Percentiles rank a stretch among this genome's conserved stretches.
Conservation (phyloP, 2,329 filamentous ascomycete genomes). For the Penicillium psychrosexuale region DNA sequence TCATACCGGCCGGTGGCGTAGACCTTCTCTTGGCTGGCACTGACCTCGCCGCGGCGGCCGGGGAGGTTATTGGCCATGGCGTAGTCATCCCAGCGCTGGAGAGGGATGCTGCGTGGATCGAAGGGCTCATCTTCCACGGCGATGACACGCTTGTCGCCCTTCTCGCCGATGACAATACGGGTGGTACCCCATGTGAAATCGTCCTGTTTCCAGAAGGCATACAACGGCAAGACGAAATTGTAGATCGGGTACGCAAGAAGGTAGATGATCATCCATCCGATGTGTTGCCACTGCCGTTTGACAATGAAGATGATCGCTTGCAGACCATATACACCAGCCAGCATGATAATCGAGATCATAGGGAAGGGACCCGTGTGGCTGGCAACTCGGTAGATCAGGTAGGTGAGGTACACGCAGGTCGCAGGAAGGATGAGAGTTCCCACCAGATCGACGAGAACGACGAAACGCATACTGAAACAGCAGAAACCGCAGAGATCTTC, state of each 20-base stretch:
- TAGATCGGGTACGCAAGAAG: constrained; percentile 93
- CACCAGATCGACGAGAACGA: constrained; percentile 90
- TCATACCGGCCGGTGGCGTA: constrained; percentile 62
- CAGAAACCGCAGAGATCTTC: constrained; percentile 98
- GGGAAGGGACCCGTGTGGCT: constrained; percentile 72
- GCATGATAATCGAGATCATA: constrained; percentile 79
- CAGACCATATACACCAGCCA: constrained; percentile 89
- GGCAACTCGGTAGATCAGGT: constrained; percentile 77
- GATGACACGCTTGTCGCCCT: constrained; percentile 84
- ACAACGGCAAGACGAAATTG: constrained; percentile 84
- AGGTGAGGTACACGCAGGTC: constrained; percentile 80
- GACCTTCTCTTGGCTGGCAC: constrained; percentile 60
- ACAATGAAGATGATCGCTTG: constrained; percentile 95
- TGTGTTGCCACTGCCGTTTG: constrained; percentile 96
- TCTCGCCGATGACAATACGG: constrained; percentile 92
- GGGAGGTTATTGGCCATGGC: constrained; percentile 81
- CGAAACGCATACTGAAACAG: constrained; percentile 96
- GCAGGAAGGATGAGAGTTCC: constrained; percentile 90
- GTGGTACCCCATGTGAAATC: constrained; percentile 99
- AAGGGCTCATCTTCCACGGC: constrained; percentile 80
- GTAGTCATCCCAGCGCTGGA: constrained; percentile 98
- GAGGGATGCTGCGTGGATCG: constrained; percentile 85
- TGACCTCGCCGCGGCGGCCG: constrained; percentile 72
- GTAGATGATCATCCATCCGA: constrained; percentile 99
- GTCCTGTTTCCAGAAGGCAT: constrained; percentile 99